These are phyloP conservation scores for Triticum turgidum DNA, from an alignment of 176 grass and related monocot genomes.

Conservation along the genomic window DNA sequence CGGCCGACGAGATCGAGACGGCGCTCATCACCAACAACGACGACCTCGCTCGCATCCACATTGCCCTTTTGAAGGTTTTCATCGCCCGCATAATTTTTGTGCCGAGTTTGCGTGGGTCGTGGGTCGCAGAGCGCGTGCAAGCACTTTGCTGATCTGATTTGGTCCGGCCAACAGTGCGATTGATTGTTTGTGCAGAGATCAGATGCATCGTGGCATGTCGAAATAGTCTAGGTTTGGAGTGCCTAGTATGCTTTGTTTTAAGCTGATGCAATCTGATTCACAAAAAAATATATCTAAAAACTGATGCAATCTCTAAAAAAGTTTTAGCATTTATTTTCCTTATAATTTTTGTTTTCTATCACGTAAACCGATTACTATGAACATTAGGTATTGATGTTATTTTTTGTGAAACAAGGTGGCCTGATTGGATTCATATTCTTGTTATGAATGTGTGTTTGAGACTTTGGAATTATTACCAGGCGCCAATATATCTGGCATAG, in stretches of 20 bases:
- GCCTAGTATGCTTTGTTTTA: not conserved
- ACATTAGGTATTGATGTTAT: not conserved
- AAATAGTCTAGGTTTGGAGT: not conserved
- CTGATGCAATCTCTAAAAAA: no score
- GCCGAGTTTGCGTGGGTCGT: not conserved
- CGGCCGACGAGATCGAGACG: slow-evolving; percentile 85
- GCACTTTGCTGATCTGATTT: not conserved
- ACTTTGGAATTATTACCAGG: not conserved
- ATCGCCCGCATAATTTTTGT: not conserved
- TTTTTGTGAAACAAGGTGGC: not conserved
- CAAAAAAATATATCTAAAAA: no score
- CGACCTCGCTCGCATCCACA: slow-evolving; percentile 65
- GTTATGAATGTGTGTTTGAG: not conserved
- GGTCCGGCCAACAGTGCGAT: not conserved
- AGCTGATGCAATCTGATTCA: not conserved
- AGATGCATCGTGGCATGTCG: not conserved
- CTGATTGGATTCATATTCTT: not conserved
- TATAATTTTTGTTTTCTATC: not conserved
- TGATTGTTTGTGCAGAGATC: not conserved
- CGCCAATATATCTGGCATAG: not conserved
- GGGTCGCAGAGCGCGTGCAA: not conserved
- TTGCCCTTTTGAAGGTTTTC: slow-evolving; percentile 74
- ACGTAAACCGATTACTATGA: not conserved
- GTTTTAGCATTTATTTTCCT: not conserved
- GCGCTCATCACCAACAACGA: slow-evolving; percentile 55